Percentiles rank a stretch among this genome's conserved stretches.
phyloP scores from a whole-genome alignment of 768 basidiomycete species.

The Tulasnella sp. region DNA sequence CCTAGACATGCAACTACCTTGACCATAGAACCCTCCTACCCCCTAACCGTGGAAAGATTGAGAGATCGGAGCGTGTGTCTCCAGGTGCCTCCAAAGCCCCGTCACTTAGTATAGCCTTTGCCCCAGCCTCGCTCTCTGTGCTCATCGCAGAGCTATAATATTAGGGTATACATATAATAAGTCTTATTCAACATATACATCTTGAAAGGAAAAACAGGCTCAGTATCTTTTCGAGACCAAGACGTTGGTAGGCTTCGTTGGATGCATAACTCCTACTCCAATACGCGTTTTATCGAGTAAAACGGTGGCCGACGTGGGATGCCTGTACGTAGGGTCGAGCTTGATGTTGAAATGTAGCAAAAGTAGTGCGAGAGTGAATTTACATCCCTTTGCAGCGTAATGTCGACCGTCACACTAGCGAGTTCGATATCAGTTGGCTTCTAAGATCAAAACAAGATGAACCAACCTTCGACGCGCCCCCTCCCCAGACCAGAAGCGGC shows the following conservation, averaged over 20 bases:
- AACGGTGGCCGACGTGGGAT: background rate
- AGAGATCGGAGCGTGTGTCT: too few species aligned
- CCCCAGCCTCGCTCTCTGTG: too few species aligned
- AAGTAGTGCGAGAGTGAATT: constrained; percentile 1
- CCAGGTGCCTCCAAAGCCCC: too few species aligned
- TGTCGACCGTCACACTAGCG: background rate
- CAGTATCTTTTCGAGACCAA: background rate
- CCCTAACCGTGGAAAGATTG: background rate
- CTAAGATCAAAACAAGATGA: background rate
- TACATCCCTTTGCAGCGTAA: constrained; percentile 14
- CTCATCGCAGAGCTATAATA: too few species aligned
- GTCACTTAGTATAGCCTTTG: too few species aligned
- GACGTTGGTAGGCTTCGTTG: background rate
- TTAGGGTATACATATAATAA: too few species aligned
- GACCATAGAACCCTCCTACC: background rate
- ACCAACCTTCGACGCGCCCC: constrained; percentile 12
- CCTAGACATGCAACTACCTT: background rate
- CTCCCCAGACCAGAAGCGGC: background rate
- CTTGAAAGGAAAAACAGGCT: background rate
- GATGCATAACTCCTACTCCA: background rate
- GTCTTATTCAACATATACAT: background rate
- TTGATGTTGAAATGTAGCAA: constrained; percentile 9
- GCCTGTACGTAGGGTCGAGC: background rate
- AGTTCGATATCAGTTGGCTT: background rate
- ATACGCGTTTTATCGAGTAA: constrained; percentile 3